Evolutionary conservation across 108 stramenopile genomes (phyloP).

Genomic region (Pseudonitzschia multiseries): DNA sequence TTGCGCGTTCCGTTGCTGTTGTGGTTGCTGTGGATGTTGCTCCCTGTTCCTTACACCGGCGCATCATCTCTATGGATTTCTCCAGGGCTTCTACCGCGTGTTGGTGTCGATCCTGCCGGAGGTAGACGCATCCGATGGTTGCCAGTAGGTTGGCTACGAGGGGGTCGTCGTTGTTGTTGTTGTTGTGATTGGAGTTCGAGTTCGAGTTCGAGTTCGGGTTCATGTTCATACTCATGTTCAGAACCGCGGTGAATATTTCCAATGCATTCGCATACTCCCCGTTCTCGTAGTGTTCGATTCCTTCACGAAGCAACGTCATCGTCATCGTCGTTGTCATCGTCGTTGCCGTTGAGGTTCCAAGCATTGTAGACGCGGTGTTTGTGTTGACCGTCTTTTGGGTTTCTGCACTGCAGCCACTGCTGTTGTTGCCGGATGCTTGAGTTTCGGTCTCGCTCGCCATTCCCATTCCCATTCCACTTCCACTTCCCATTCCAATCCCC

Average conservation of each 20-base stretch:
- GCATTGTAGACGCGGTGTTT: not conserved
- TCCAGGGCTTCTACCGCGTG: slow-evolving; percentile 21
- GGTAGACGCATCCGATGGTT: slow-evolving; percentile 35
- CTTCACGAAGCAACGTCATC: too few species aligned
- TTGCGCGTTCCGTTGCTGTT: not conserved
- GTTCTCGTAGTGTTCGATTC: slow-evolving; percentile 15
- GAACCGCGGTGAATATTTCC: slow-evolving; percentile 27
- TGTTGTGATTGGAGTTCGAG: too few species aligned
- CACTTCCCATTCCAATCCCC: too few species aligned
- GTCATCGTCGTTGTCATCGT: not conserved
- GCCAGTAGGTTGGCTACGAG: slow-evolving; percentile 29
- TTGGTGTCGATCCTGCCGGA: slow-evolving; percentile 21
- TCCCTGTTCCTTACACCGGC: not conserved
- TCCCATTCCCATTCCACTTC: too few species aligned
- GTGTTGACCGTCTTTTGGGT: slow-evolving; percentile 6
- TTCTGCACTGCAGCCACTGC: slow-evolving; percentile 1
- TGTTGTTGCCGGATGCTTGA: not conserved
- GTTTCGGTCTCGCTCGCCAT: not conserved
- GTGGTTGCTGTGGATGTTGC: not conserved
- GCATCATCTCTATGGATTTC: slow-evolving; percentile 27
- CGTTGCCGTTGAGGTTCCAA: not conserved
- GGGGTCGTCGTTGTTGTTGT: slow-evolving; percentile 1
- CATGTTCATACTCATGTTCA: too few species aligned
- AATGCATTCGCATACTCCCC: slow-evolving; percentile 25
- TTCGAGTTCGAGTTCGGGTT: too few species aligned